Conservation (phyloP, 1,284 basidiomycete species). For the Ustilago lituana region DNA sequence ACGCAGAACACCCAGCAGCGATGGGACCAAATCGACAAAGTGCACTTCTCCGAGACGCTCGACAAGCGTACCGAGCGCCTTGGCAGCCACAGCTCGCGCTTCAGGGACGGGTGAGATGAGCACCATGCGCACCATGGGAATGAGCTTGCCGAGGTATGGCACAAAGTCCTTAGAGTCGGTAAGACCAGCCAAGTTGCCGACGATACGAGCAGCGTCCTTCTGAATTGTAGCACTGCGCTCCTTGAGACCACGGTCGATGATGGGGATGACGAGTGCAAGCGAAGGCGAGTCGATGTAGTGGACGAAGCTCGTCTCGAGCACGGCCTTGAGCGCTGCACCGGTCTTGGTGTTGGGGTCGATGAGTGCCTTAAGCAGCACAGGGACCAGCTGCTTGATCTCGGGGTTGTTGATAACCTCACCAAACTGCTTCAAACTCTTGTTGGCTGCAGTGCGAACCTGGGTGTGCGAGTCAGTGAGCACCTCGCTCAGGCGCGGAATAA, state of each 20-base stretch:
- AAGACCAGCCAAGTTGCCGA: constrained; percentile 88
- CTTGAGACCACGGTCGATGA: constrained; percentile 89
- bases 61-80: constrained; percentile 94
- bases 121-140: constrained; percentile 91
- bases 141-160: constrained; percentile 87
- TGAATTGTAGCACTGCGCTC: constrained; percentile 94
- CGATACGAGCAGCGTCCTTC: constrained; percentile 94
- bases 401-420: constrained; percentile 75
- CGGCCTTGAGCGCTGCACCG: constrained; percentile 79
- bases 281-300: constrained; percentile 99
- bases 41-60: constrained; percentile 93
- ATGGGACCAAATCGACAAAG: constrained; percentile 93
- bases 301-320: constrained; percentile 94
- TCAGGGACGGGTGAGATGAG: constrained; percentile 91
- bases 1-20: constrained; percentile 87
- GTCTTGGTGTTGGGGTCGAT: constrained; percentile 92
- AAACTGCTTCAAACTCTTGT: constrained; percentile 95
- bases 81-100: constrained; percentile 94
- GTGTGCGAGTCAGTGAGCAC: constrained; percentile 97
- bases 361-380: constrained; percentile 91
- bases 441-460: constrained; percentile 91
- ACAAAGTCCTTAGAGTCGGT: constrained; percentile 96
- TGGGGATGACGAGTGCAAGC: constrained; percentile 93
- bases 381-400: constrained; percentile 91
- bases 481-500: constrained; percentile 92